Evolutionary conservation across 495 filamentous ascomycete species (phyloP).

Genomic region (Glarea lozoyensis): DNA sequence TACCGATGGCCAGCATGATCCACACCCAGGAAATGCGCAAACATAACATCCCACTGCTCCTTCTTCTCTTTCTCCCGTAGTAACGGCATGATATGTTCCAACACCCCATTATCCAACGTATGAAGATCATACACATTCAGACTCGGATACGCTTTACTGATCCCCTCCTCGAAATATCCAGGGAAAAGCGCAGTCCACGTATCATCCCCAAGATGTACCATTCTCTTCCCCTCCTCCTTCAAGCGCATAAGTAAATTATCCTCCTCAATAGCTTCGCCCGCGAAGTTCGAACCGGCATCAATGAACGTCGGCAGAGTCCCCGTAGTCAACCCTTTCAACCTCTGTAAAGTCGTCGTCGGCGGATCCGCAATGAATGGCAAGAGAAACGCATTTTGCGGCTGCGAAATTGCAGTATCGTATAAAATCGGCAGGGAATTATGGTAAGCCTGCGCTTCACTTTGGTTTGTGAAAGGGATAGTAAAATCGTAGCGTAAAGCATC

Average conservation of each 20-base stretch:
- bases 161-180: constrained; percentile 74
- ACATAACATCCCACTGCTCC: constrained; percentile 78
- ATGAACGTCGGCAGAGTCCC: constrained; percentile 93
- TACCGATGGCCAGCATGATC: constrained; percentile 97
- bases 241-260: constrained; percentile 88
- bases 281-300: constrained; percentile 89
- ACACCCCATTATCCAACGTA: constrained; percentile 95
- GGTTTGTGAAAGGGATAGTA: constrained; percentile 63
- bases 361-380: constrained; percentile 96
- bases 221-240: constrained; percentile 64
- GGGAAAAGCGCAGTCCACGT: constrained; percentile 94
- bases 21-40: constrained; percentile 90
- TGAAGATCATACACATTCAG: constrained; percentile 98
- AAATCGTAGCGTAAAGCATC: constrained; percentile 97
- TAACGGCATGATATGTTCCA: constrained; percentile 80
- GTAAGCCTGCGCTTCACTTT: constrained; percentile 50
- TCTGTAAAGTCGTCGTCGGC: constrained; percentile 84
- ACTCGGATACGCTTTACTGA: constrained; percentile 84
- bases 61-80: constrained; percentile 45
- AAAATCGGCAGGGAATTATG: constrained; percentile 83
- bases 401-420: constrained; percentile 64
- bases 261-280: constrained; percentile 93
- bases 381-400: constrained; percentile 76
- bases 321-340: constrained; percentile 89
- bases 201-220: constrained; percentile 93